Evolutionary conservation across 176 grass and related monocot species (phyloP), one percentile per base, ranked within the genome.

Genomic region (Urochloa ruziziensis): DNA sequence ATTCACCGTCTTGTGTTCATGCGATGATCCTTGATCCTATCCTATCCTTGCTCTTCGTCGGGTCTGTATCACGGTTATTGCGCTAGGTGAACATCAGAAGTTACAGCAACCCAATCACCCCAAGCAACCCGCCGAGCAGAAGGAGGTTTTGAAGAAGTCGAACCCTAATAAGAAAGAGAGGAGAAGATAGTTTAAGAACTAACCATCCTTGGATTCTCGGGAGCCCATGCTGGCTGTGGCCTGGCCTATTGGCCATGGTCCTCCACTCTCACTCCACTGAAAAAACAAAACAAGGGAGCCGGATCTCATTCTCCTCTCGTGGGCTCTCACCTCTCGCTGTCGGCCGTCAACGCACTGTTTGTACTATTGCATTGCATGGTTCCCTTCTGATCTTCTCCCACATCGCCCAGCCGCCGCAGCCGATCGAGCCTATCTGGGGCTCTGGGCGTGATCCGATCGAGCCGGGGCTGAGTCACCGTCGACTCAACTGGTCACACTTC

Each of bases 271-370:
- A n/a, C n/a, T 34, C 42, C 25, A 10, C 15, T 9, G 16, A 16
- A 11, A 40, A 60, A n/a, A 54, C 21, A n/a, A 53, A 10, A 29
- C 27, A n/a, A 12, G 17, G 4, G 28, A 54, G 60, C 59, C 27
- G 27, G 19, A 65, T 65, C 59, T 18, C 67, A 60, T 32, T 48
- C 73, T 27, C 86, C n/a, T n/a, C n/a, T n/a, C n/a, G 63, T 79
- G 67, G 42, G 18, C 74, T 37, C 44, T 39, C 37, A 39, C 6
- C 36, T 7, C 37, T 39, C 7, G 37, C 37, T 46, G 70, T 51
- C 87, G 77, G 62, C 70, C 82, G 83, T 89, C 88, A 89, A 89
- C 78, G 78, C 77, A 9, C 57, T 65, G 19, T 53, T 62, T 39
- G 42, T 47, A 29, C 29, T 3, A 4, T 28, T 29, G n/a, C n/a